Conservation (phyloP, 805 yeast genomes). For the Cyberlindnera euphorbiae region DNA sequence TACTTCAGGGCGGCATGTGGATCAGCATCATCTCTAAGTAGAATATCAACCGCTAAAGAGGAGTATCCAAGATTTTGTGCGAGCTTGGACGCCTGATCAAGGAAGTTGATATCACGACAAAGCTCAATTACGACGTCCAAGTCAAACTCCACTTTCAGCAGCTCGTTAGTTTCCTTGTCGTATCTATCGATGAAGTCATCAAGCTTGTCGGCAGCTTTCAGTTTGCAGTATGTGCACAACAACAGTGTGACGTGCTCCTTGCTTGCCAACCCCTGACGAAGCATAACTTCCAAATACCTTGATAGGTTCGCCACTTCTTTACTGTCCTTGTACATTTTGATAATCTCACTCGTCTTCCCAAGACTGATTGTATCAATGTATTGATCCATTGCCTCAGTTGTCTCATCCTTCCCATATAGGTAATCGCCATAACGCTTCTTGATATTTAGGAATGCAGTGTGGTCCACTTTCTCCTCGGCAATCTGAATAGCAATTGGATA, state of each 20-base stretch:
- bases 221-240: constrained; percentile 73
- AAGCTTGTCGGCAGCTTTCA: constrained; percentile 57
- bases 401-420: constrained; percentile 61
- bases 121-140: constrained; percentile 60
- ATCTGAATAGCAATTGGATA: constrained; percentile 69
- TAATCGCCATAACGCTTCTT: constrained; percentile 65
- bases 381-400: constrained; percentile 66
- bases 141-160: constrained; percentile 49
- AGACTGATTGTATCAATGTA: constrained; percentile 54
- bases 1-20: constrained; percentile 57
- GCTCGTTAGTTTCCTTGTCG: constrained; percentile 29
- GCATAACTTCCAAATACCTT: constrained; percentile 55
- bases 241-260: constrained; percentile 79
- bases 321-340: constrained; percentile 74
- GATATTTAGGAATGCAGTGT: constrained; percentile 34
- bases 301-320: constrained; percentile 64
- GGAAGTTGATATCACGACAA: constrained; percentile 69
- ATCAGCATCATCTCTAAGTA: constrained; percentile 59
- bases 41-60: constrained; percentile 68
- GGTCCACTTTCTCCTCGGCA: constrained; percentile 37
- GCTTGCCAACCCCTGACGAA: constrained; percentile 51
- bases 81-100: constrained; percentile 59
- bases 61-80: constrained; percentile 73
- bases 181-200: constrained; percentile 48
- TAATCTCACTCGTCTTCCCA: constrained; percentile 68